Conservation (phyloP, 1,284 basidiomycete species). For the Moniliophthora roreri region DNA sequence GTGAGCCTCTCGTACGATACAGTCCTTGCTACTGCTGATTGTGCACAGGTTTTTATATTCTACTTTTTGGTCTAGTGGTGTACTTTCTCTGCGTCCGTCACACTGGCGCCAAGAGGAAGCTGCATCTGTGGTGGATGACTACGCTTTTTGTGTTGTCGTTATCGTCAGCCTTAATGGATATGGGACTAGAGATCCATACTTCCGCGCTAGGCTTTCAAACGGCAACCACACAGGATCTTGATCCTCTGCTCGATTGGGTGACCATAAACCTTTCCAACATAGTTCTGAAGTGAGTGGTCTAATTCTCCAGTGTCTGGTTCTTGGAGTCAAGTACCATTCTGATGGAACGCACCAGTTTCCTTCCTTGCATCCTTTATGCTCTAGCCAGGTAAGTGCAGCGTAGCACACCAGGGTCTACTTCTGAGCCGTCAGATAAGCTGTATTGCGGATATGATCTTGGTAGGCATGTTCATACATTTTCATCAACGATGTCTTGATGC, state of each 20-base stretch:
- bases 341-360: no score
- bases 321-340: no score
- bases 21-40: not conserved
- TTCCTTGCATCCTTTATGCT: no score
- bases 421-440: not conserved
- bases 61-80: slow-evolving; percentile 1
- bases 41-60: slow-evolving; percentile 3
- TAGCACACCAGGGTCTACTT: no score
- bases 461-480: not conserved
- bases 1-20: no score
- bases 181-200: not conserved
- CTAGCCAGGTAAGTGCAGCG: no score
- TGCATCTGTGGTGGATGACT: slow-evolving; percentile 2
- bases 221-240: not conserved
- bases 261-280: not conserved
- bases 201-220: not conserved
- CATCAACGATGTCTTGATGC: no score
- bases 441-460: slow-evolving; percentile 3
- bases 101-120: not conserved
- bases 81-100: not conserved
- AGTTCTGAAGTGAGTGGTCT: no score
- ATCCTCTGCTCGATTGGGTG: not conserved
- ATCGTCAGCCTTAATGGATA: not conserved
- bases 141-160: not conserved
- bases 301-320: no score